These are phyloP conservation scores for Deuterostichococcus epilithicus DNA, from an alignment of 139 green algal genomes.

Conservation along the genomic window DNA sequence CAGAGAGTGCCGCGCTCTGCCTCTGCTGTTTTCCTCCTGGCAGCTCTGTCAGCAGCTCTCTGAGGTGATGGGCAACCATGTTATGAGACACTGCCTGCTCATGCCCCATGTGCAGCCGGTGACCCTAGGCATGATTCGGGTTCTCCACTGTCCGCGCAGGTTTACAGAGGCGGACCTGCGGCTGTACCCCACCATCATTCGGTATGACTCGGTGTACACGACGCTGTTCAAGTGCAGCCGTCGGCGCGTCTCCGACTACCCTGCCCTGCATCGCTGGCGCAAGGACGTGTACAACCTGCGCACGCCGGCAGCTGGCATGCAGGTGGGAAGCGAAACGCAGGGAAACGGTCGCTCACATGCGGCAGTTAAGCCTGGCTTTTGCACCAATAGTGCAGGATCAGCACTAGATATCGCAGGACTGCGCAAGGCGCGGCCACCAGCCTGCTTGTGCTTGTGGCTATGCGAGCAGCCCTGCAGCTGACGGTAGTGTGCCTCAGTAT, in stretches of 20 bases:
- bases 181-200: constrained; percentile 75
- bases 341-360: not conserved
- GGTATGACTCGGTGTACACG: constrained; percentile 79
- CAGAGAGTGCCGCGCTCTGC: no score
- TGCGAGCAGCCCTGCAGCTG: no score
- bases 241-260: constrained; percentile 67
- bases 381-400: no score
- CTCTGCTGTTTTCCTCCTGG: no score
- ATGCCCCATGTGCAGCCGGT: constrained; percentile 1
- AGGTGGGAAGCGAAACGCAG: constrained; percentile 31
- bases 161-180: constrained; percentile 83
- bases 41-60: no score
- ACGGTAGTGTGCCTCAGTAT: not conserved
- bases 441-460: not conserved
- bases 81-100: no score
- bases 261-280: constrained; percentile 74
- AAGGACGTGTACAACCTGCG: constrained; percentile 73
- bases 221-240: constrained; percentile 85
- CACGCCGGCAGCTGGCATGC: constrained; percentile 31
- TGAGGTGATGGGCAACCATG: no score
- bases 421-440: not conserved
- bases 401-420: not conserved
- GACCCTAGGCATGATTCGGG: not conserved
- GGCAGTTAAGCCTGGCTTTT: not conserved
- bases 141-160: constrained; percentile 14